phyloP scores from a whole-genome alignment of 352 stramenopile species.

The Blastocystis sp. region DNA sequence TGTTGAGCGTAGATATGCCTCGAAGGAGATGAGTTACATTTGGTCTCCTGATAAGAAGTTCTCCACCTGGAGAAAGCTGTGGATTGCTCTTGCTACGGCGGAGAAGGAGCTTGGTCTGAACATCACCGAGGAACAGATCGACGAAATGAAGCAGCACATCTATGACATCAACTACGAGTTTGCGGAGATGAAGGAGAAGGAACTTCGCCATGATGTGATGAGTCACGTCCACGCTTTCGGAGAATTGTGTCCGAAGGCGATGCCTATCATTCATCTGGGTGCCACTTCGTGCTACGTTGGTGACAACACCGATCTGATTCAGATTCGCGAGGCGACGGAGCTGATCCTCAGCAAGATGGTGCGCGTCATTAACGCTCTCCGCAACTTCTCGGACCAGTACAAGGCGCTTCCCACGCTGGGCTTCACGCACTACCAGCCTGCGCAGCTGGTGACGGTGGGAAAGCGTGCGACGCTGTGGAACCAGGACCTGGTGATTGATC shows the following conservation, averaged over 20 bases:
- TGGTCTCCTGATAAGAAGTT: slow-evolving; percentile 96
- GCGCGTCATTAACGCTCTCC: slow-evolving; percentile 83
- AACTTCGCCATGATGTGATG: slow-evolving; percentile 98
- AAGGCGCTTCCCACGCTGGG: slow-evolving; percentile 90
- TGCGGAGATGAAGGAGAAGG: slow-evolving; percentile 87
- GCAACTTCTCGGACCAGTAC: slow-evolving; percentile 84
- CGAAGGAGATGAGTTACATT: slow-evolving; percentile 96
- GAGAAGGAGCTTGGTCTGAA: slow-evolving; percentile 91
- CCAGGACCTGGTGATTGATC: slow-evolving; percentile 90
- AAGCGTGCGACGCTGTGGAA: slow-evolving; percentile 93
- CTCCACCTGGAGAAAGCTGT: slow-evolving; percentile 93
- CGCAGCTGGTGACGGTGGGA: slow-evolving; percentile 92
- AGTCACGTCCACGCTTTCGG: slow-evolving; percentile 94
- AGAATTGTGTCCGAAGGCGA: slow-evolving; percentile 82
- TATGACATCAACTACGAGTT: slow-evolving; percentile 94
- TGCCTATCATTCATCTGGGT: slow-evolving; percentile 95
- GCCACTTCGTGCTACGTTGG: slow-evolving; percentile 94
- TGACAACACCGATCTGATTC: slow-evolving; percentile 96
- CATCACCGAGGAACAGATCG: slow-evolving; percentile 89
- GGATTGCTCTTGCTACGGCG: slow-evolving; percentile 85
- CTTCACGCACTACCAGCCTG: slow-evolving; percentile 97
- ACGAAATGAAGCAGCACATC: slow-evolving; percentile 84
- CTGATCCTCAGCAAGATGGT: slow-evolving; percentile 90
- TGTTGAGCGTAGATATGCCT: slow-evolving; percentile 85
- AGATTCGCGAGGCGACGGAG: slow-evolving; percentile 85